Evolutionary conservation across 768 basidiomycete genomes (phyloP).

Genomic region (Mycena alexandri): DNA sequence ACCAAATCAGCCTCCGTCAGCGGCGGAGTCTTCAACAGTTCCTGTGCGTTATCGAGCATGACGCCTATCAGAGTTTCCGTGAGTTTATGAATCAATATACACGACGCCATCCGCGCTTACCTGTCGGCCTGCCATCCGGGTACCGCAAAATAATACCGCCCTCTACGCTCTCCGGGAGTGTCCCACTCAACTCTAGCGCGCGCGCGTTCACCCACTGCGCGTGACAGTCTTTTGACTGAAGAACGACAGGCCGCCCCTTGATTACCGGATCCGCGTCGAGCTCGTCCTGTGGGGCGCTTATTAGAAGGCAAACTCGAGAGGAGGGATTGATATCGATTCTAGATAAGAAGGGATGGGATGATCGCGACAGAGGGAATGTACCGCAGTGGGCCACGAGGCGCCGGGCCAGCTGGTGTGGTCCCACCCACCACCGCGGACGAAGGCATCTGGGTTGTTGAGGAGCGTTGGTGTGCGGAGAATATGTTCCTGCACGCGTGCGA

Average conservation of each 20-base stretch:
- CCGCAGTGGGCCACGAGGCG: constrained; percentile 78
- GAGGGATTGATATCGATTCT: no score
- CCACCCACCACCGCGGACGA: constrained; percentile 94
- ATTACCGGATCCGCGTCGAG: constrained; percentile 79
- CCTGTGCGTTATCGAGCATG: constrained; percentile 91
- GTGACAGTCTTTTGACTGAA: constrained; percentile 86
- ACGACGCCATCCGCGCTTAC: constrained; percentile 42
- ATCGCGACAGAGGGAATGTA: constrained; percentile 47
- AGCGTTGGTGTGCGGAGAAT: constrained; percentile 70
- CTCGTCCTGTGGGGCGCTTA: constrained; percentile 69
- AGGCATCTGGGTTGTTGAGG: constrained; percentile 62
- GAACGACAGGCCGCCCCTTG: constrained; percentile 74
- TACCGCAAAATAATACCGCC: constrained; percentile 71
- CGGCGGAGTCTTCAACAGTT: constrained; percentile 73
- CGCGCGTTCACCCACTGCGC: constrained; percentile 87
- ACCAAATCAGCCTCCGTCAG: constrained; percentile 70
- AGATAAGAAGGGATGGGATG: no score
- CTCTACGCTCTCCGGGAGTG: constrained; percentile 72
- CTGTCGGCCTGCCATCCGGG: constrained; percentile 65
- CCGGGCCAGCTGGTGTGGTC: constrained; percentile 87
- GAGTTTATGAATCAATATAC: background rate
- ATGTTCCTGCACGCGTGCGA: constrained; percentile 70
- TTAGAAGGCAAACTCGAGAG: constrained; percentile 8
- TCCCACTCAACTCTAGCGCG: constrained; percentile 72
- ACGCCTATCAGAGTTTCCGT: constrained; percentile 60